Evolutionary conservation across 1,284 basidiomycete genomes (phyloP).

Genomic region (Tilletia caries): DNA sequence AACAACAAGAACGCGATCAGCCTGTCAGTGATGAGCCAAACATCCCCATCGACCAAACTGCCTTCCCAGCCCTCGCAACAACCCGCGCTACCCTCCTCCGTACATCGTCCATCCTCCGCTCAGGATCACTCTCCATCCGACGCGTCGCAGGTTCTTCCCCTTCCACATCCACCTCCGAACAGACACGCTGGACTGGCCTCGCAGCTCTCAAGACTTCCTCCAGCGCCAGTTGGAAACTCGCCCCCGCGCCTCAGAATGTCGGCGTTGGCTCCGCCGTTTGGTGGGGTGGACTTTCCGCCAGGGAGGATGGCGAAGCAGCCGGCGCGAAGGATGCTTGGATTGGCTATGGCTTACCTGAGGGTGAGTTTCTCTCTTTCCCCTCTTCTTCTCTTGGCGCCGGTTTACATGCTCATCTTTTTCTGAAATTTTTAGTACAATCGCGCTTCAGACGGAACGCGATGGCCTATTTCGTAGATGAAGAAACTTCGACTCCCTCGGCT

Average conservation of each 20-base stretch:
- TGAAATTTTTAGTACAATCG: neutral
- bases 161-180: neutral
- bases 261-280: slow-evolving; percentile 6
- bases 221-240: neutral
- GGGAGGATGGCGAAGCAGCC: slow-evolving; percentile 8
- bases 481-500: too few species aligned
- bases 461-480: slow-evolving; percentile 7
- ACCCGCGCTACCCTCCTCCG: slow-evolving; percentile 4
- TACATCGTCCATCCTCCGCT: neutral
- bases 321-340: slow-evolving; percentile 12
- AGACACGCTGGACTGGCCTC: neutral
- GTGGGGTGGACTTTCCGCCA: neutral
- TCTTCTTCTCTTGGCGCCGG: neutral
- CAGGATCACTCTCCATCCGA: neutral
- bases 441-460: neutral
- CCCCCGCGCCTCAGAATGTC: slow-evolving; percentile 1
- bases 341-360: slow-evolving; percentile 1
- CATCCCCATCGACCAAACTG: neutral
- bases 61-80: neutral
- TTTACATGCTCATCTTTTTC: neutral
- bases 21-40: too few species aligned
- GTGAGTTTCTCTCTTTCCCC: neutral
- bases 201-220: neutral
- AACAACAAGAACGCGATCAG: neutral
- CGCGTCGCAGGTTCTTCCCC: neutral